These are phyloP conservation scores for Boletus reticulatus DNA, from an alignment of 768 basidiomycete genomes.

Conservation along the genomic window DNA sequence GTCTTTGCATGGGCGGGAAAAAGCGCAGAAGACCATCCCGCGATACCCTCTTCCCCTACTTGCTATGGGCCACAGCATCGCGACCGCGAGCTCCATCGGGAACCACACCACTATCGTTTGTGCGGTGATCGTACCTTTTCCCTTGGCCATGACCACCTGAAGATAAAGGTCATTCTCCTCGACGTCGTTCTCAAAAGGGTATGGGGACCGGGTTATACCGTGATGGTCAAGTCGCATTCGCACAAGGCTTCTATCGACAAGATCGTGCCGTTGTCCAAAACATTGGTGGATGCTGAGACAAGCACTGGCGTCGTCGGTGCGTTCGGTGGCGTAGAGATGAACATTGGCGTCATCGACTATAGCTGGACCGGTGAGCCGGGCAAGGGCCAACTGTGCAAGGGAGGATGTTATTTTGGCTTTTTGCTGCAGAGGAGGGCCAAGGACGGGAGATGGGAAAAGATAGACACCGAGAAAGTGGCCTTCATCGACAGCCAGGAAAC, in stretches of 20 bases:
- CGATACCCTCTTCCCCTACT: conserved; percentile 4
- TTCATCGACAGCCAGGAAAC: background rate
- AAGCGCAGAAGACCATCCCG: background rate
- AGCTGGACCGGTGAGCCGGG: background rate
- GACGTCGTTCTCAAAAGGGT: background rate
- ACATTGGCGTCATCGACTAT: conserved; percentile 2
- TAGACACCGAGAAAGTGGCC: background rate
- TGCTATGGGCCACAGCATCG: background rate
- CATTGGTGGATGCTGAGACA: background rate
- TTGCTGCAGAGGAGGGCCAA: background rate
- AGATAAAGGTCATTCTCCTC: conserved; percentile 1
- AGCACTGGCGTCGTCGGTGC: background rate
- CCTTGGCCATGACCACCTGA: conserved; percentile 3
- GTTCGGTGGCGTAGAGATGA: background rate
- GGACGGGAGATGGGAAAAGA: background rate
- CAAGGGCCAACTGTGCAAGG: background rate
- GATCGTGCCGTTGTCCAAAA: background rate
- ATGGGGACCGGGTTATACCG: background rate
- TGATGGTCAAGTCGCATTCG: background rate
- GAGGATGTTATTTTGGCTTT: conserved; percentile 1
- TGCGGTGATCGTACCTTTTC: conserved; percentile 2
- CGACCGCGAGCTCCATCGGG: background rate
- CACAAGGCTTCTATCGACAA: background rate
- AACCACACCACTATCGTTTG: background rate
- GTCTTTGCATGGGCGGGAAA: conserved; percentile 5